Evolutionary conservation across 208 protist species (phyloP).

Genomic region (Porcisia deanei): DNA sequence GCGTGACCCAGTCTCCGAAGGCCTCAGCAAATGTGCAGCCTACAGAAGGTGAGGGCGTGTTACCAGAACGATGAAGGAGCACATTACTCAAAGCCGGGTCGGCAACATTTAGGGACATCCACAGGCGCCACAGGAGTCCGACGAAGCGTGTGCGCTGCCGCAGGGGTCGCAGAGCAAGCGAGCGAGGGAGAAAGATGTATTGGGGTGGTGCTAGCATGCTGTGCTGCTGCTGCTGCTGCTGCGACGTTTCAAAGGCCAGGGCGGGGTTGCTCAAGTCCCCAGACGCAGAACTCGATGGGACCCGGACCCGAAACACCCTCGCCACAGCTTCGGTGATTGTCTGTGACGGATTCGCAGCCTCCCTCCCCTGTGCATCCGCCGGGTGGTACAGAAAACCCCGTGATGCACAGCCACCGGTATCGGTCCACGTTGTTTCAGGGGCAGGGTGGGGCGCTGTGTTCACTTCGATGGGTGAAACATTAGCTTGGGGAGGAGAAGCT

Average conservation of each 20-base stretch:
- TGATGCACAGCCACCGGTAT: background rate
- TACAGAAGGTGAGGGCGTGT: slow-evolving; percentile 21
- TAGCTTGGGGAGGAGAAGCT: background rate
- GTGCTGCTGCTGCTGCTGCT: background rate
- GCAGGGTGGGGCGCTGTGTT: background rate
- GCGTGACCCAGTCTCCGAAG: slow-evolving; percentile 27
- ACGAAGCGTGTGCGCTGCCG: slow-evolving; percentile 56
- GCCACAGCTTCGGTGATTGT: background rate
- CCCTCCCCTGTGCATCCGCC: background rate
- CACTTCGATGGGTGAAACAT: background rate
- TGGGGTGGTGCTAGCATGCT: background rate
- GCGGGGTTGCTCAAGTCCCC: background rate
- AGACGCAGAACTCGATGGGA: background rate
- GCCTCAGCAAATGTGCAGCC: slow-evolving; percentile 25
- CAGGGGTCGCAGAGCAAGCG: slow-evolving; percentile 50
- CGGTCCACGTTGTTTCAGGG: background rate
- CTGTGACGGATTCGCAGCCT: background rate
- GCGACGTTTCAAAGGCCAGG: background rate
- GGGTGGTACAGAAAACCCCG: background rate
- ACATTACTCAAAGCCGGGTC: slow-evolving; percentile 25
- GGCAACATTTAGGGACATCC: slow-evolving; percentile 34
- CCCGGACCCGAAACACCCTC: background rate
- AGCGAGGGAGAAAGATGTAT: slow-evolving; percentile 33
- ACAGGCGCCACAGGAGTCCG: slow-evolving; percentile 68
- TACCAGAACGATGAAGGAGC: slow-evolving; percentile 17